Conservation (phyloP, 2,329 filamentous ascomycete species). For the Allantophomopsis cytisporea region DNA sequence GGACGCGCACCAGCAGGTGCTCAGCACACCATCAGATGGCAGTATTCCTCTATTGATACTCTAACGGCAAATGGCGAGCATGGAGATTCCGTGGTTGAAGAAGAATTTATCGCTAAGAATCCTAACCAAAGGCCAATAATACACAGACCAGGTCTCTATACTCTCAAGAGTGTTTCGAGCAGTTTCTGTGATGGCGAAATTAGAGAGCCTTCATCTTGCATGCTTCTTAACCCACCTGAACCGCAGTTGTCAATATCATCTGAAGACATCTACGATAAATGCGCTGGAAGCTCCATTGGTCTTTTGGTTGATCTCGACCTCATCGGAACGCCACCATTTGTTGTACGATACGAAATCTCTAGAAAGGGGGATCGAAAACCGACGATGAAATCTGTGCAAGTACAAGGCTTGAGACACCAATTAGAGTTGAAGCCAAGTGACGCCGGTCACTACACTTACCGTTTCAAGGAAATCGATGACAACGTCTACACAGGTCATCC, state of each 20-base stretch:
- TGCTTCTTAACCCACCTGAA: slow-evolving; percentile 82
- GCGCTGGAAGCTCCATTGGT: slow-evolving; percentile 85
- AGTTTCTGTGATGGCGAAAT: slow-evolving; percentile 79
- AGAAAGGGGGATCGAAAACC: slow-evolving; percentile 35
- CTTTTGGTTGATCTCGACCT: slow-evolving; percentile 80
- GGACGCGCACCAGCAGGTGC: slow-evolving; percentile 41
- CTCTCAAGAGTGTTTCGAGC: slow-evolving; percentile 64
- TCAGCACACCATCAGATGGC: slow-evolving; percentile 63
- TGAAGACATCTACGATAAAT: slow-evolving; percentile 86
- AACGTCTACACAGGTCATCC: slow-evolving; percentile 59
- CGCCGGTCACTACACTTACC: slow-evolving; percentile 78
- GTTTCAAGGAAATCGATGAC: slow-evolving; percentile 72
- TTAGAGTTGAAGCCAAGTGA: slow-evolving; percentile 69
- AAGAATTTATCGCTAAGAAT: slow-evolving; percentile 46
- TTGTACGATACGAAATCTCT: slow-evolving; percentile 63
- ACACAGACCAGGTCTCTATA: slow-evolving; percentile 73
- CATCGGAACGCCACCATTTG: slow-evolving; percentile 84
- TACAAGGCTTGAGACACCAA: slow-evolving; percentile 62
- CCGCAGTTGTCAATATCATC: slow-evolving; percentile 61
- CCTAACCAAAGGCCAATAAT: slow-evolving; percentile 53
- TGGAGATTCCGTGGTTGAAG: slow-evolving; percentile 40
- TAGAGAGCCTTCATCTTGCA: slow-evolving; percentile 84
- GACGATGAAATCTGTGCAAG: slow-evolving; percentile 12
- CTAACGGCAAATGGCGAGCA: slow-evolving; percentile 60
- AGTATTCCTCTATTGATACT: slow-evolving; percentile 64